These are phyloP conservation scores for Fonsecaea pedrosoi DNA, from an alignment of 2,329 filamentous ascomycete species.

Conservation along the genomic window DNA sequence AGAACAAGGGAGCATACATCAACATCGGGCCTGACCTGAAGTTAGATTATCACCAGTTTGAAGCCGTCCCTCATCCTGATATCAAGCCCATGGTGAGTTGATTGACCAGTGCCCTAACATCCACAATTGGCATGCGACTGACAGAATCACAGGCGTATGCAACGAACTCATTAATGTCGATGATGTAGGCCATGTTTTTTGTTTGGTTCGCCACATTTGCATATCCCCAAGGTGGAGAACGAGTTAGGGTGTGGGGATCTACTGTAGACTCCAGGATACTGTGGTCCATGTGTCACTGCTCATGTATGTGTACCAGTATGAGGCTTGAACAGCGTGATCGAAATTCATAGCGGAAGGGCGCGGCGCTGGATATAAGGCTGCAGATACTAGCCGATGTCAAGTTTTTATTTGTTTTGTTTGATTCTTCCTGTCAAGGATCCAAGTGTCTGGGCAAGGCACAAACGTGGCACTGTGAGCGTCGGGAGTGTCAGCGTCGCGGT, in stretches of 20 bases:
- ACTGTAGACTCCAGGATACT: conserved; percentile 4
- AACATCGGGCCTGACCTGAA: conserved; percentile 93
- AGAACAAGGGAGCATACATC: conserved; percentile 98
- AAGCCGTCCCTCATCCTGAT: conserved; percentile 93
- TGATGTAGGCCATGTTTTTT: conserved; percentile 29
- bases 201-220: neutral
- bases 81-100: conserved; percentile 81
- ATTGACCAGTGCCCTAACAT: neutral
- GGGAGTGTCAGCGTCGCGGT: neutral
- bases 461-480: neutral
- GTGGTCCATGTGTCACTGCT: conserved; percentile 7
- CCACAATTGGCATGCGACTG: conserved; percentile 6
- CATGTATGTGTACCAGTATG: conserved; percentile 11
- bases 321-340: conserved; percentile 13
- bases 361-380: conserved; percentile 5
- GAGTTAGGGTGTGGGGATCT: conserved; percentile 1
- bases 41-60: conserved; percentile 89
- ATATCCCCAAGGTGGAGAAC: neutral
- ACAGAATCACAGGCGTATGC: conserved; percentile 53
- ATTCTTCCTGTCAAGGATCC: neutral
- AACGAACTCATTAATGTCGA: conserved; percentile 45
- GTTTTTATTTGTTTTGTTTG: neutral
- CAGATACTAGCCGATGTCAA: neutral
- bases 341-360: conserved; percentile 7
- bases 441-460: neutral